Percentiles rank a stretch among this genome's conserved stretches.
phyloP scores from a whole-genome alignment of 2,329 filamentous ascomycete species.

The Cytospora mali region DNA sequence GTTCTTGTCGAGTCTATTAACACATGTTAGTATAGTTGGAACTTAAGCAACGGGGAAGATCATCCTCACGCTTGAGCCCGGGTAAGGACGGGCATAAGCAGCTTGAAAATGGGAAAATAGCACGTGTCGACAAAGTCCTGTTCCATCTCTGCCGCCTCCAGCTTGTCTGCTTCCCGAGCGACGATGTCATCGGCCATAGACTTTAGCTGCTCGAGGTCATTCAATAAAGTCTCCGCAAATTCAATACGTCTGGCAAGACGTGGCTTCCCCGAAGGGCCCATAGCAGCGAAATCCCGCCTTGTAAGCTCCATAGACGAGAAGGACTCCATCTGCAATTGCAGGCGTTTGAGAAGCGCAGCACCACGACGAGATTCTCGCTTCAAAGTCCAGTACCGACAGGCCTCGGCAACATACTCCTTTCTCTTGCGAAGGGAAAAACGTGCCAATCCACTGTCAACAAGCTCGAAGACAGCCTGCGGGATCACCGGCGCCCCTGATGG shows the following conservation, averaged over 20 bases:
- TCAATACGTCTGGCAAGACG: slow-evolving; percentile 81
- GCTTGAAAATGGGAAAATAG: slow-evolving; percentile 84
- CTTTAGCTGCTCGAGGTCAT: slow-evolving; percentile 77
- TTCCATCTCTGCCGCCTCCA: slow-evolving; percentile 75
- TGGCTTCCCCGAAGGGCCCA: slow-evolving; percentile 82
- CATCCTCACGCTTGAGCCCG: slow-evolving; percentile 76
- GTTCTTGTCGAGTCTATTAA: slow-evolving; percentile 63
- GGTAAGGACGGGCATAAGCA: slow-evolving; percentile 77
- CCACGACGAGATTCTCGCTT: slow-evolving; percentile 92
- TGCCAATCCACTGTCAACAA: slow-evolving; percentile 79
- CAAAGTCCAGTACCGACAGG: slow-evolving; percentile 96
- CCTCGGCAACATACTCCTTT: slow-evolving; percentile 90
- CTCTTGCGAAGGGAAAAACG: slow-evolving; percentile 80
- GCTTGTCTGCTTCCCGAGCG: slow-evolving; percentile 74
- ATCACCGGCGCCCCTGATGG: slow-evolving; percentile 95
- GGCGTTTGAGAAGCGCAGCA: slow-evolving; percentile 85
- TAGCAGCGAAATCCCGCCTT: slow-evolving; percentile 89
- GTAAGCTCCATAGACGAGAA: slow-evolving; percentile 98
- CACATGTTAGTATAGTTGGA: slow-evolving; percentile 41
- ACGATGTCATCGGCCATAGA: slow-evolving; percentile 71
- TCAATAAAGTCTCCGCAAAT: slow-evolving; percentile 76
- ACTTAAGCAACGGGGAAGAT: slow-evolving; percentile 3
- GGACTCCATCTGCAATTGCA: slow-evolving; percentile 93
- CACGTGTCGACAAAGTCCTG: slow-evolving; percentile 81
- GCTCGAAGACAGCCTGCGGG: slow-evolving; percentile 82